These are phyloP conservation scores for Aspergillus pseudoglaucus DNA, from an alignment of 2,329 filamentous ascomycete species.

Conservation along the genomic window DNA sequence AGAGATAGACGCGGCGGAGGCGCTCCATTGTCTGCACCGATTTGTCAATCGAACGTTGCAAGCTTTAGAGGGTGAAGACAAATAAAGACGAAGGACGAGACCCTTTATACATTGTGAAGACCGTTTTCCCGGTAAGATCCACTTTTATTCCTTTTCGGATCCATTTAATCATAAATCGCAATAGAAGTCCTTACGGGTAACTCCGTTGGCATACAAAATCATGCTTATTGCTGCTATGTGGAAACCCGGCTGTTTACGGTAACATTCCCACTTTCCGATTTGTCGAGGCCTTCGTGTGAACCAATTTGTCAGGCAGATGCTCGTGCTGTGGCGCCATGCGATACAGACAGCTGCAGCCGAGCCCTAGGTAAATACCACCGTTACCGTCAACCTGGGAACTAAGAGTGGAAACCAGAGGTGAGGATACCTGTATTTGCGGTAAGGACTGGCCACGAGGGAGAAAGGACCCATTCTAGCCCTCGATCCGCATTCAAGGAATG, in stretches of 20 bases:
- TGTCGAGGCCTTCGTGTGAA: not conserved
- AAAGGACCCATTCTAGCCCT: not conserved
- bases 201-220: not conserved
- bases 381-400: not conserved
- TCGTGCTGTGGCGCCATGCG: not conserved
- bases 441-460: not conserved
- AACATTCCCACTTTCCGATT: not conserved
- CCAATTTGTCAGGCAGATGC: not conserved
- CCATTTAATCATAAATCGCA: not conserved
- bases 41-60: not conserved
- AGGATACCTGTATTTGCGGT: too few species aligned
- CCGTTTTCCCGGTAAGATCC: not conserved
- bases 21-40: constrained; percentile 21
- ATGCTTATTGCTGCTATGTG: not conserved
- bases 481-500: not conserved
- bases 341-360: not conserved
- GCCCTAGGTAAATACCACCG: not conserved
- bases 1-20: constrained; percentile 36
- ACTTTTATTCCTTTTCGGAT: not conserved
- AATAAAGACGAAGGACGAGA: not conserved
- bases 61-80: not conserved
- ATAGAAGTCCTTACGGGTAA: not conserved
- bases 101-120: not conserved
- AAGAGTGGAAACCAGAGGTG: not conserved
- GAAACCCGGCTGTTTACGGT: not conserved